phyloP scores from a whole-genome alignment of 2,329 filamentous ascomycete genomes.

The Ophiostoma australiae region DNA sequence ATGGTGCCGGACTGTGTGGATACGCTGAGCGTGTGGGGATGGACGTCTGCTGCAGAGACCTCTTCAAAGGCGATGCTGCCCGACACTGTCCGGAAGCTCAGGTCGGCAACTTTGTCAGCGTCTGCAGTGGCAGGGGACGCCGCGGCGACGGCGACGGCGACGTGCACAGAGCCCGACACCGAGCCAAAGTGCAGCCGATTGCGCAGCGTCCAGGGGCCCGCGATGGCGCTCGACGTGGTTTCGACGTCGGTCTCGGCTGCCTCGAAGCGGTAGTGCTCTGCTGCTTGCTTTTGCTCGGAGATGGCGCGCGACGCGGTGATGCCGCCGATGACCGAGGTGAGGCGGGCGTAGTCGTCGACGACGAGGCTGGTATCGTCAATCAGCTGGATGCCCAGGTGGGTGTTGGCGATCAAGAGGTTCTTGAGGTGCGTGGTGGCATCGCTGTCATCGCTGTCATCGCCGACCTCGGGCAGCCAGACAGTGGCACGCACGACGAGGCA shows the following conservation, averaged over 20 bases:
- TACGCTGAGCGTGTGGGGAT: constrained; percentile 45
- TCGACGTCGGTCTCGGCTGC: constrained; percentile 41
- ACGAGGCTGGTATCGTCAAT: constrained; percentile 39
- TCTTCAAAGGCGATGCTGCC: constrained; percentile 39
- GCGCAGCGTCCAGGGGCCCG: constrained; percentile 48
- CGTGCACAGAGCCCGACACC: constrained; percentile 17
- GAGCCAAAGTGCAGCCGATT: constrained; percentile 44
- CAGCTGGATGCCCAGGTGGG: constrained; percentile 41
- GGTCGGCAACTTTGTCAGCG: constrained; percentile 36
- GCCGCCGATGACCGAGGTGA: constrained; percentile 39
- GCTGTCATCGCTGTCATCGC: not conserved
- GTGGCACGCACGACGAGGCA: constrained; percentile 48
- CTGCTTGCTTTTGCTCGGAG: not conserved
- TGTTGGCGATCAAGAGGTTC: constrained; percentile 35
- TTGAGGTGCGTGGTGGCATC: constrained; percentile 32
- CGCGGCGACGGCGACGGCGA: not conserved
- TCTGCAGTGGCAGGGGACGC: no score
- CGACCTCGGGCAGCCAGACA: constrained; percentile 42
- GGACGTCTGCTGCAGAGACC: constrained; percentile 16
- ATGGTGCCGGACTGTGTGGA: constrained; percentile 44
- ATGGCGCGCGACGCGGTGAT: constrained; percentile 36
- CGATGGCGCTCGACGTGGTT: constrained; percentile 43
- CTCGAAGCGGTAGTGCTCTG: constrained; percentile 37
- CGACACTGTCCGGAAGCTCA: constrained; percentile 42
- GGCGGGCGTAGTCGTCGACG: constrained; percentile 30